Evolutionary conservation across 495 filamentous ascomycete genomes (phyloP).

Genomic region (Hypoxylon trugodes): DNA sequence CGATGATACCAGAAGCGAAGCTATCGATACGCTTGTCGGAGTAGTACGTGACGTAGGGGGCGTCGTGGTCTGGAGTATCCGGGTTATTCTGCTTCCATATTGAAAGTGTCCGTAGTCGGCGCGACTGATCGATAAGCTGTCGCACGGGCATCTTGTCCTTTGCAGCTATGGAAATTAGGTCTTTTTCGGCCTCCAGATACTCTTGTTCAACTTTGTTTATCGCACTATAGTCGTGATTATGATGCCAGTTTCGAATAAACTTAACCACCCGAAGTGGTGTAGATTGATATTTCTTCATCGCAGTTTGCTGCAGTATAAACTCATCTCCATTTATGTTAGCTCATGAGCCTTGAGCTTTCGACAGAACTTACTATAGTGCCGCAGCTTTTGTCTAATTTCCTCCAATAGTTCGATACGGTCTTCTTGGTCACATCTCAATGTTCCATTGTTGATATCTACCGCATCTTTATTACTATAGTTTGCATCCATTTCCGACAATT

Average conservation of each 20-base stretch:
- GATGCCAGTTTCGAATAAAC: slow-evolving; percentile 4
- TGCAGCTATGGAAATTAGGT: neutral
- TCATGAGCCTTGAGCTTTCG: neutral
- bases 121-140: neutral
- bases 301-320: slow-evolving; percentile 3
- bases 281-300: neutral
- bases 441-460: neutral
- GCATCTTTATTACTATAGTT: neutral
- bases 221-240: neutral
- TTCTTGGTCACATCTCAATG: neutral
- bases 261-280: neutral
- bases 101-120: neutral
- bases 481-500: neutral
- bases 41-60: neutral
- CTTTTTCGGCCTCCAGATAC: neutral
- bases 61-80: neutral
- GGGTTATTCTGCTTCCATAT: neutral
- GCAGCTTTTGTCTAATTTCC: neutral
- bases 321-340: neutral
- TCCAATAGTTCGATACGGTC: neutral
- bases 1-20: slow-evolving; percentile 2
- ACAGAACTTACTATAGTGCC: neutral
- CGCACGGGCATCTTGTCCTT: neutral
- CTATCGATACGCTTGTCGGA: slow-evolving; percentile 2
- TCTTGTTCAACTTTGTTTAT: neutral